Evolutionary conservation across 768 basidiomycete species (phyloP).

Genomic region (Pleurotus sapidus): DNA sequence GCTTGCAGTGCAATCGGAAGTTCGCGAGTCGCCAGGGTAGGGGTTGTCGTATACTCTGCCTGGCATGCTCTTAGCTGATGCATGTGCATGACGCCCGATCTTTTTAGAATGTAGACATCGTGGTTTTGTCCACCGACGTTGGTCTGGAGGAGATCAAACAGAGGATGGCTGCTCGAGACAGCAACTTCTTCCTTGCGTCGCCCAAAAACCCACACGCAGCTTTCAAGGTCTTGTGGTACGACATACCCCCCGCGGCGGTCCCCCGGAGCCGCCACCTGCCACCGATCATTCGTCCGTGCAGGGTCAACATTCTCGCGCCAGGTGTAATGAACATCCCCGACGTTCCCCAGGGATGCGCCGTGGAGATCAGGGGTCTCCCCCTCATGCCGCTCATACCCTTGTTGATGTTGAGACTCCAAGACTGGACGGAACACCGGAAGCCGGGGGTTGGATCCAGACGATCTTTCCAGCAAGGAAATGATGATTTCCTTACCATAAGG

Average conservation of each 20-base stretch:
- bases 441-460: neutral
- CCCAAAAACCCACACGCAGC: constrained; percentile 25
- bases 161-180: constrained; percentile 20
- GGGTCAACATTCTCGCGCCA: constrained; percentile 14
- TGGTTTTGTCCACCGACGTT: constrained; percentile 24
- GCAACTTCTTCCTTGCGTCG: constrained; percentile 24
- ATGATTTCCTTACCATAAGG: neutral
- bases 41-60: neutral
- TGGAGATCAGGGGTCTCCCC: constrained; percentile 3
- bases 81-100: neutral
- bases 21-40: neutral
- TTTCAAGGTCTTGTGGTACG: constrained; percentile 23
- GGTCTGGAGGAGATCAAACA: constrained; percentile 27
- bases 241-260: neutral
- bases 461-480: neutral
- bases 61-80: too few species aligned
- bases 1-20: neutral
- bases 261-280: neutral
- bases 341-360: constrained; percentile 9
- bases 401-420: neutral
- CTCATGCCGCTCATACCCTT: constrained; percentile 4
- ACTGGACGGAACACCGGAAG: neutral
- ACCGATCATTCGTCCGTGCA: neutral
- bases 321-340: constrained; percentile 13
- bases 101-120: constrained; percentile 32